phyloP scores from a whole-genome alignment of 129 eudicot species.

The Flaveria brownii region DNA sequence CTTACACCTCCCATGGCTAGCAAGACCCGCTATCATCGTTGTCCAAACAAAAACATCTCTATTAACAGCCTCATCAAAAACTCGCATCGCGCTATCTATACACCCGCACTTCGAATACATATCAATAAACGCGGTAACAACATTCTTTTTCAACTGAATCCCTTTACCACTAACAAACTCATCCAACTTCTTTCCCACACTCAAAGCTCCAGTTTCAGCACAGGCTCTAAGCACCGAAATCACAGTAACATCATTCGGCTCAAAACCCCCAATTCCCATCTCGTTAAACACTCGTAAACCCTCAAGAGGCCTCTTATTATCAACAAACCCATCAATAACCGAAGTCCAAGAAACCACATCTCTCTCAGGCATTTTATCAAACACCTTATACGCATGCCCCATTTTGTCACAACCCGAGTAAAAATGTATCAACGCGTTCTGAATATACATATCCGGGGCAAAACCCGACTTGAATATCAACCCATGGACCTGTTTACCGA shows the following conservation, averaged over 20 bases:
- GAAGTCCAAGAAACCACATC: constrained; percentile 57
- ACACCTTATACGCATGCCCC: constrained; percentile 40
- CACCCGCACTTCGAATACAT: constrained; percentile 62
- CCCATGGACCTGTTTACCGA: constrained; percentile 50
- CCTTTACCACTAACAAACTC: constrained; percentile 24
- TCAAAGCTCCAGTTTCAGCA: constrained; percentile 50
- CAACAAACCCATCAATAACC: constrained; percentile 49
- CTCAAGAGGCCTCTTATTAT: constrained; percentile 38
- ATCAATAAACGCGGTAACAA: constrained; percentile 55
- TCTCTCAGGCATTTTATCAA: constrained; percentile 53
- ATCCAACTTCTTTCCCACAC: constrained; percentile 38
- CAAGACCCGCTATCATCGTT: constrained; percentile 55
- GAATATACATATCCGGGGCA: constrained; percentile 32
- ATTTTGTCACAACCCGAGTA: constrained; percentile 38
- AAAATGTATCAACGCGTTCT: constrained; percentile 40
- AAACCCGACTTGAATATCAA: constrained; percentile 34
- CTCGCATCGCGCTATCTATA: constrained; percentile 40
- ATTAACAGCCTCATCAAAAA: constrained; percentile 32
- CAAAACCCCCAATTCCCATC: constrained; percentile 44
- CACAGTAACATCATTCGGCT: constrained; percentile 47
- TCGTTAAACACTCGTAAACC: constrained; percentile 33
- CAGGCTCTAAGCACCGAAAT: constrained; percentile 57
- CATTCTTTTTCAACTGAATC: constrained; percentile 30
- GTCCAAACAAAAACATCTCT: constrained; percentile 53
- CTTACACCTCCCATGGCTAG: constrained; percentile 46